These are phyloP conservation scores for Puccinia coronata DNA, from an alignment of 1,284 basidiomycete species.

Conservation along the genomic window DNA sequence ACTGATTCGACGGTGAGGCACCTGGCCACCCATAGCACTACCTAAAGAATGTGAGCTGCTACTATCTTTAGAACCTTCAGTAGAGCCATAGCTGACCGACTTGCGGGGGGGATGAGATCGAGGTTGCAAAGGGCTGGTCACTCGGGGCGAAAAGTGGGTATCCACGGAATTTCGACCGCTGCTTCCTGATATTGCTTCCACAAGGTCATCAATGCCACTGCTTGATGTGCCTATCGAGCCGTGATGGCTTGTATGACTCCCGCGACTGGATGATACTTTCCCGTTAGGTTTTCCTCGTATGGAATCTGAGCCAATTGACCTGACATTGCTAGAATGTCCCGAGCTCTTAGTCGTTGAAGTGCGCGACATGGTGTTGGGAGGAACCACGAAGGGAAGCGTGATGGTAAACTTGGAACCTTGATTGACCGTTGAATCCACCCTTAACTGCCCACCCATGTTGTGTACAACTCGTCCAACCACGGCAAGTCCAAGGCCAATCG, in stretches of 20 bases:
- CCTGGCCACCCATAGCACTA: not conserved
- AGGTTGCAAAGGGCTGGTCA: not conserved
- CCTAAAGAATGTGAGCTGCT: slow-evolving; percentile 22
- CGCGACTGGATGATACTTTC: not conserved
- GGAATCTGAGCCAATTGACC: not conserved
- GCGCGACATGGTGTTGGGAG: not conserved
- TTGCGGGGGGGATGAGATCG: not conserved
- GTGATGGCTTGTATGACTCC: slow-evolving; percentile 14
- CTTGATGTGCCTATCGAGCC: slow-evolving; percentile 14
- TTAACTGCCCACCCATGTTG: slow-evolving; percentile 60
- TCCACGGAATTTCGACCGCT: slow-evolving; percentile 5
- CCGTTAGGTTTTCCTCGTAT: not conserved
- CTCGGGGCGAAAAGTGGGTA: not conserved
- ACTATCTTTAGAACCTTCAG: not conserved
- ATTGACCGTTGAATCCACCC: slow-evolving; percentile 59
- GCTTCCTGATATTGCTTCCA: slow-evolving; percentile 22
- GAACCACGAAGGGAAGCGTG: slow-evolving; percentile 58
- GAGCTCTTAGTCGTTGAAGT: not conserved
- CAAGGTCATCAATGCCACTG: slow-evolving; percentile 29
- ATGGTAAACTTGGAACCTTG: slow-evolving; percentile 60
- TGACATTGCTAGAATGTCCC: slow-evolving; percentile 19
- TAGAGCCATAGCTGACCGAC: not conserved
- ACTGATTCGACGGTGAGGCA: not conserved
- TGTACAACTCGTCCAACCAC: slow-evolving; percentile 60
- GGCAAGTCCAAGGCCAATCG: slow-evolving; percentile 58